Base-by-base conservation (phyloP, 192 early-diverging fungal species). In the Entomortierella chlamydospora region DNA sequence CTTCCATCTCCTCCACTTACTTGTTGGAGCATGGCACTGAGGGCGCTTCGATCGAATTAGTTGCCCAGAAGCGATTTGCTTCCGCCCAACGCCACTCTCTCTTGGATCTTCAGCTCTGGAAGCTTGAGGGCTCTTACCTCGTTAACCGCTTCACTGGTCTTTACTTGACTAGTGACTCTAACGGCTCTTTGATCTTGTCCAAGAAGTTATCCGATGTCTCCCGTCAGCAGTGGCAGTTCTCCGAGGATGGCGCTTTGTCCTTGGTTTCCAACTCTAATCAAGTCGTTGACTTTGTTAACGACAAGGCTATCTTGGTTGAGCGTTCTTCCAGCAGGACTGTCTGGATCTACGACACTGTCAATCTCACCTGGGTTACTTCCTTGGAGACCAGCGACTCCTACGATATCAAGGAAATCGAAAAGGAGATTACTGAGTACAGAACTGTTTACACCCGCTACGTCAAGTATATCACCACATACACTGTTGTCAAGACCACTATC, bases 381-480 rank as follows among this genome's bases (percentile, higher is more conserved):
- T 18, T 62, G 52, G 64, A 74, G 41, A 18, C 18, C 28, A 66
- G 26, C 57, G 45, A 42, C 18, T 45, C 52, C 29, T 49, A 54
- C 23, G 61, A 69, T 53, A 20, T 57, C 56, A 67, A 60, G 34
- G 41, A 54, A 3, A 64, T 70, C 43, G 53, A 78, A 30, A 45
- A 59, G 18, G 73, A 78, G 52, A 28, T 78, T 18, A 70, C 73
- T 33, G 66, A 78, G 67, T 78, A 78, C 67, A 63, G 42, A n/a
- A 78, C 73, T 45, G 67, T 78, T 51, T 78, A 78, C 67, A 78
- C 73, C 29, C 73, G 73, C 37, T 78, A 78, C 50, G 55, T 78
- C 60, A 52, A 68, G 61, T 78, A 78, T 55, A 34, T 78, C 49
- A 78, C 73, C 50, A 60, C 47, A 17, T 45, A 64, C 67, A 78